phyloP scores from a whole-genome alignment of 2,329 filamentous ascomycete genomes.

The Sporothrix variecibatus region DNA sequence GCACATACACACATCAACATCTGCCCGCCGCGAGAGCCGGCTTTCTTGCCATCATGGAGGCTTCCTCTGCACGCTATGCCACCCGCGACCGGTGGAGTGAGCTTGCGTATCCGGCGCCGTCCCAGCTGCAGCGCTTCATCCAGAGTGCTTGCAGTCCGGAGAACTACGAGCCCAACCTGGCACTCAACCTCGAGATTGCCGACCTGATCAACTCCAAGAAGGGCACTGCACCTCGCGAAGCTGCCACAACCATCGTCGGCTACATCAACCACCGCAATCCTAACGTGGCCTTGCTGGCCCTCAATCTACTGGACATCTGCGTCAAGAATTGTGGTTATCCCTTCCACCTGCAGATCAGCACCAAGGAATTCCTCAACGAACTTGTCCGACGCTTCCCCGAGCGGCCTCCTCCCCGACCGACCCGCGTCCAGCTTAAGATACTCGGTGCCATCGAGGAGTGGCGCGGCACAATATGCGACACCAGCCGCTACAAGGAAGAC shows the following conservation, averaged over 20 bases:
- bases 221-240: conserved; percentile 91
- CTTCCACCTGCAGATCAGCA: conserved; percentile 97
- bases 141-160: conserved; percentile 94
- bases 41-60: conserved; percentile 68
- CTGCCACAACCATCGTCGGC: conserved; percentile 87
- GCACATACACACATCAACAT: neutral
- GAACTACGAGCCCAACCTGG: conserved; percentile 97
- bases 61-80: conserved; percentile 91
- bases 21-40: neutral
- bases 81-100: conserved; percentile 91
- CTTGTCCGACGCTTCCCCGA: conserved; percentile 95
- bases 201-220: conserved; percentile 98
- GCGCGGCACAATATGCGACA: conserved; percentile 97
- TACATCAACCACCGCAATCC: conserved; percentile 97
- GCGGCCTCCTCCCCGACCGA: conserved; percentile 80
- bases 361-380: conserved; percentile 98
- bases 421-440: conserved; percentile 87
- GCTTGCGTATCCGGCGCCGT: conserved; percentile 74
- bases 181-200: conserved; percentile 91
- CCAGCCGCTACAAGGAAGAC: conserved; percentile 95
- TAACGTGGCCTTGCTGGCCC: conserved; percentile 86
- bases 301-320: conserved; percentile 94
- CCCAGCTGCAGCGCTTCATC: conserved; percentile 92
- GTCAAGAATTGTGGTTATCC: conserved; percentile 99
- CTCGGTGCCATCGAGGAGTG: conserved; percentile 97